phyloP scores from a whole-genome alignment of 148 eudicot species.

The Vaccinium myrtillus region DNA sequence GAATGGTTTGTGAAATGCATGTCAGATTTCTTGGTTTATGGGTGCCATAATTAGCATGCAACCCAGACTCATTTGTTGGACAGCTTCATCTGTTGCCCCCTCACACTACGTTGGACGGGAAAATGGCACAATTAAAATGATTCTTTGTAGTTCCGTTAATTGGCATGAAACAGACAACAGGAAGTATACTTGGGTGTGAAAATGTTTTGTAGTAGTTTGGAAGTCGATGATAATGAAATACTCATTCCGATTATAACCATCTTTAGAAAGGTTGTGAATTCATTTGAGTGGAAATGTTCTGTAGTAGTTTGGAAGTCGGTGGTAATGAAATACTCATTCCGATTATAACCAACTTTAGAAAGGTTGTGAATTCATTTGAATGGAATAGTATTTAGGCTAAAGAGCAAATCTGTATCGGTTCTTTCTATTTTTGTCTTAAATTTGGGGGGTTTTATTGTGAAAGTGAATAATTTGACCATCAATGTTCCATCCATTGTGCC shows the following conservation, averaged over 20 bases:
- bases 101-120: background rate
- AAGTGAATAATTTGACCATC: background rate
- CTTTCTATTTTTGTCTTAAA: background rate
- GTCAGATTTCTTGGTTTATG: background rate
- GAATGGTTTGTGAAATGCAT: background rate
- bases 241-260: background rate
- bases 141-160: no score
- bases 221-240: background rate
- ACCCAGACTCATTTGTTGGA: background rate
- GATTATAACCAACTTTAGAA: no score
- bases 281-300: background rate
- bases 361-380: background rate
- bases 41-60: background rate
- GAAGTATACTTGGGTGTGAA: background rate
- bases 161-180: background rate
- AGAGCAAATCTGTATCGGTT: background rate
- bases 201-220: background rate
- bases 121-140: background rate
- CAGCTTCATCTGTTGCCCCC: background rate
- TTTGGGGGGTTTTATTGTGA: background rate
- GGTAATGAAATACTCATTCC: no score
- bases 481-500: background rate
- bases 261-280: background rate
- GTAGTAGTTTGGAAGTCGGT: no score
- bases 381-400: background rate